These are phyloP conservation scores for Penicillium maclennaniae DNA, from an alignment of 495 filamentous ascomycete genomes.

Conservation along the genomic window DNA sequence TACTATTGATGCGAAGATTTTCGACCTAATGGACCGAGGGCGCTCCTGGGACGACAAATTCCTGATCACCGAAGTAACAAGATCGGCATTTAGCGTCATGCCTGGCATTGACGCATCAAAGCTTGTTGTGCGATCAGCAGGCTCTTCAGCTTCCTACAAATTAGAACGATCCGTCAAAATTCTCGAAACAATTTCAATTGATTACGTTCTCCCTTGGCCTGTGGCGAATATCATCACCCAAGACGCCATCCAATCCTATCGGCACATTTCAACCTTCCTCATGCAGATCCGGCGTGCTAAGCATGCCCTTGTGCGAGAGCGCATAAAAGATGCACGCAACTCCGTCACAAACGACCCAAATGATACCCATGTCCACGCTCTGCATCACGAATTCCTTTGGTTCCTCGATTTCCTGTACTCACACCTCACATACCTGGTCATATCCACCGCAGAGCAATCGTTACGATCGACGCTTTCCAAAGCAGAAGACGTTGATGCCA, in stretches of 20 bases:
- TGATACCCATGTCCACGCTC: constrained; percentile 50
- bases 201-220: constrained; percentile 73
- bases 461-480: constrained; percentile 52
- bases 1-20: constrained; percentile 63
- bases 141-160: constrained; percentile 8
- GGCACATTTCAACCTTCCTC: constrained; percentile 66
- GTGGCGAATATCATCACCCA: constrained; percentile 75
- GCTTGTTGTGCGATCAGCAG: constrained; percentile 49
- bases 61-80: constrained; percentile 73
- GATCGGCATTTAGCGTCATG: constrained; percentile 57
- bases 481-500: constrained; percentile 74
- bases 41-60: constrained; percentile 79
- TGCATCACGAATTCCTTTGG: constrained; percentile 76
- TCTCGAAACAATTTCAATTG: constrained; percentile 54
- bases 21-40: constrained; percentile 69
- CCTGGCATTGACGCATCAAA: constrained; percentile 53
- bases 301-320: constrained; percentile 59
- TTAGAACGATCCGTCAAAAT: constrained; percentile 41
- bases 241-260: constrained; percentile 59
- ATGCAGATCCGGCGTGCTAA: constrained; percentile 74
- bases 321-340: constrained; percentile 28
- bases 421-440: constrained; percentile 70
- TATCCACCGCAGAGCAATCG: constrained; percentile 51
- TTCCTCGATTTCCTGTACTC: constrained; percentile 69
- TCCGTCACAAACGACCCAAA: constrained; percentile 20